Conservation (phyloP, 2,329 filamentous ascomycete species). For the Penicillium sp. region DNA sequence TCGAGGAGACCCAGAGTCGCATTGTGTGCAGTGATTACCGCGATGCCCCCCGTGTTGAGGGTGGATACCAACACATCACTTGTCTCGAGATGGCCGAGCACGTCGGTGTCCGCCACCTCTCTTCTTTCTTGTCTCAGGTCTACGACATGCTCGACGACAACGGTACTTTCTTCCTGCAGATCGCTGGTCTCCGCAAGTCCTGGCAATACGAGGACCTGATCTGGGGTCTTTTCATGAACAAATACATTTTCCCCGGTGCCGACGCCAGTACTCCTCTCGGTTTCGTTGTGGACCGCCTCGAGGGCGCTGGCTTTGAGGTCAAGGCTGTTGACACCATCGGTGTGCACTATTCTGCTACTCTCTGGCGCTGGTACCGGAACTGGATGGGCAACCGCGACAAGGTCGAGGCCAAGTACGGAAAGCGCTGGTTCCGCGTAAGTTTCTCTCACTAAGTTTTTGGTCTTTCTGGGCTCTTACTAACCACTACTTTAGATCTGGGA, state of each 20-base stretch:
- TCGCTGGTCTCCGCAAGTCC: conserved; percentile 85
- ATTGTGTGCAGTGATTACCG: conserved; percentile 98
- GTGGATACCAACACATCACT: conserved; percentile 89
- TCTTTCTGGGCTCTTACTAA: background rate
- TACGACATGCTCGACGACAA: conserved; percentile 96
- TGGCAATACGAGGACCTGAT: conserved; percentile 99
- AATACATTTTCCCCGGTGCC: conserved; percentile 96
- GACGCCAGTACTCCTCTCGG: conserved; percentile 92
- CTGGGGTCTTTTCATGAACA: conserved; percentile 99
- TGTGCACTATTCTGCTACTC: conserved; percentile 92
- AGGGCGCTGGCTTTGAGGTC: conserved; percentile 84
- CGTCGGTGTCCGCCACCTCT: conserved; percentile 88
- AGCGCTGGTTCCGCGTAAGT: conserved; percentile 75
- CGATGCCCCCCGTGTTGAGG: conserved; percentile 77
- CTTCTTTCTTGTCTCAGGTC: conserved; percentile 77
- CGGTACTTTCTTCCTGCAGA: conserved; percentile 92
- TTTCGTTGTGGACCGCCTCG: conserved; percentile 79
- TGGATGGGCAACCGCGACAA: conserved; percentile 94
- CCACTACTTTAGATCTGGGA: conserved; percentile 65
- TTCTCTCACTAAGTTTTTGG: background rate
- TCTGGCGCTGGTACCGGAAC: conserved; percentile 99
- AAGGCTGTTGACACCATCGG: conserved; percentile 91
- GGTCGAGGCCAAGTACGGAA: conserved; percentile 91
- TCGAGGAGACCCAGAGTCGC: conserved; percentile 82
- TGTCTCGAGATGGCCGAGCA: conserved; percentile 99